Evolutionary conservation across 2,329 filamentous ascomycete species (phyloP), one percentile per base, ranked within the genome.

Genomic region (Ophiostoma quercus): DNA sequence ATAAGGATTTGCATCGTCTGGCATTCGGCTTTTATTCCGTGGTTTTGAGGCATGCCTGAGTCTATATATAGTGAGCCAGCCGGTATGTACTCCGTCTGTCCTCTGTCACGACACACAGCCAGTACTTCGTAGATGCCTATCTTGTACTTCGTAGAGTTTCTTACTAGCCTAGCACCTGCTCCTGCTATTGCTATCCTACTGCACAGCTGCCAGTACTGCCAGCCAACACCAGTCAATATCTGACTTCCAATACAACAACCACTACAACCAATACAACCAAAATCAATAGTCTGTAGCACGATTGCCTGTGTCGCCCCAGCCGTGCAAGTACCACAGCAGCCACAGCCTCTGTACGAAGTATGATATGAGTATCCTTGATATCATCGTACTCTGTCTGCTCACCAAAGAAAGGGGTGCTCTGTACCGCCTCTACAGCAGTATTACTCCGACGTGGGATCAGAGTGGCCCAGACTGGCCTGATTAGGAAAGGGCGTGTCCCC

Each of bases 401-500:
- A 19, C 2, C 19, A 47, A 47, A 47, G 43, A 47, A 47, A 47
- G 43, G 43, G 43, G 43, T 47, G 43, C 16, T 47, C n/a, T n/a
- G n/a, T n/a, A n/a, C n/a, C n/a, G n/a, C n/a, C n/a, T n/a, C n/a
- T n/a, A n/a, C n/a, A n/a, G n/a, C n/a, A n/a, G n/a, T n/a, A n/a
- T n/a, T n/a, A 25, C 25, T 16, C 25, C 25, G 25, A 34, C 7
- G 25, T 32, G 57, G 25, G 29, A 62, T 62, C 25, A 62, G 6
- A 8, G 57, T 34, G 51, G 51, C 12, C 57, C 57, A 63, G 29
- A 34, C 34, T 34, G 34, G 29, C 57, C 57, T 34, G n/a, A 32
- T 34, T 63, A 34, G 57, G 57, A 34, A 63, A 63, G 57, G 57
- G 25, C 57, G 57, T 63, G 29, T 34, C 16, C 29, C 57, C 57